Base-by-base conservation (phyloP, 1,139 yeast species). In the Groenewaldozyma sp. region DNA sequence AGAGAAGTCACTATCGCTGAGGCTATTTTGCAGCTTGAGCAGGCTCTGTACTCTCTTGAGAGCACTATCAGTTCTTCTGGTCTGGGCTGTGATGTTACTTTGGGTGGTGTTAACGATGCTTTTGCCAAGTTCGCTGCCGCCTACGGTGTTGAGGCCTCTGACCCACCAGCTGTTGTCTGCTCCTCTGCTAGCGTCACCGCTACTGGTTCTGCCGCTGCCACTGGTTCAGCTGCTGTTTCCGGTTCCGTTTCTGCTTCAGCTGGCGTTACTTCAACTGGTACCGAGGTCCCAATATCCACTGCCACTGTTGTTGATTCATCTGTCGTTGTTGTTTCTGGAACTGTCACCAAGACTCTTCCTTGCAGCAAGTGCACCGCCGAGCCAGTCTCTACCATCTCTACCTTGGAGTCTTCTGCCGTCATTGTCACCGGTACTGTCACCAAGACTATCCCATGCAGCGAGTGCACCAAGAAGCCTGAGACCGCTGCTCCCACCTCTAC, bases 281-380 rank as follows among this genome's bases (percentile, higher is more conserved):
- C 35, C 9, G 24, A 28, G 20, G 28, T 22, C 13, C 18, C 40
- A 4, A 27, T 33, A 9, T 19, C n/a, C 22, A 18, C 39, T 14
- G 11, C 39, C 35, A 14, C 13, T 10, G 24, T 31, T 31, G 22
- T 13, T 18, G 13, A 22, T 17, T 35, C 34, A 16, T 19, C 18
- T 28, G 35, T 17, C 21, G 13, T 39, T 13, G 37, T 21, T 6
- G 19, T 16, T 18, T 16, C 14, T 17, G 27, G 18, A 6, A 19
- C 13, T 20, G 20, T 34, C 21, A 14, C 41, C 27, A 14, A n/a
- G n/a, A n/a, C n/a, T n/a, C n/a, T 37, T 4, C 16, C 28, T 18
- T 35, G 21, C 34, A 13, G 40, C 39, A 37, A 17, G 7, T n/a
- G 28, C 6, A 26, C 27, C n/a, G 34, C n/a, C 18, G n/a, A 32